Conservation (phyloP, 768 basidiomycete species). For the Trametes meyenii region DNA sequence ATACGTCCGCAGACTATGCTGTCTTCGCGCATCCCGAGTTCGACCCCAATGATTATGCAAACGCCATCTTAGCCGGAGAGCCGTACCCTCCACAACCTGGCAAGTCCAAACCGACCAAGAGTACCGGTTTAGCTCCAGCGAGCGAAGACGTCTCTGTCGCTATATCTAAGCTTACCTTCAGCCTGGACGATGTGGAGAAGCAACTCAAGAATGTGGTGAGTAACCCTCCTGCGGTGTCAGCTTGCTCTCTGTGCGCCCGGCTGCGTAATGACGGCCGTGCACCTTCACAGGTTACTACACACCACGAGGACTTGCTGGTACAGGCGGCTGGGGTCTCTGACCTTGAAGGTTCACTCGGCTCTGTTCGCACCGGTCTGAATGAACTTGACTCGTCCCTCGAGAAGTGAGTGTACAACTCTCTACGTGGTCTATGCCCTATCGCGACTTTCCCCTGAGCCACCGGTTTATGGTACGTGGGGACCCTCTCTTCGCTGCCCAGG, state of each 20-base stretch:
- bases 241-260: not conserved
- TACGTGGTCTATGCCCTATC: not conserved
- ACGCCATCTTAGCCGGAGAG: slow-evolving; percentile 85
- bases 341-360: slow-evolving; percentile 69
- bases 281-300: slow-evolving; percentile 64
- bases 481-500: not conserved
- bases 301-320: slow-evolving; percentile 80
- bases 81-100: slow-evolving; percentile 57
- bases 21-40: slow-evolving; percentile 77
- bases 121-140: slow-evolving; percentile 51
- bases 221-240: not conserved
- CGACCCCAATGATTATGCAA: slow-evolving; percentile 89
- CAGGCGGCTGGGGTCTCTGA: slow-evolving; percentile 77
- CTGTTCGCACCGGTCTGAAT: slow-evolving; percentile 68
- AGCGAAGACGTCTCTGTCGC: slow-evolving; percentile 91
- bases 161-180: slow-evolving; percentile 83
- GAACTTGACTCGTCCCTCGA: slow-evolving; percentile 79
- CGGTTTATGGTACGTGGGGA: not conserved
- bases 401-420: slow-evolving; percentile 52
- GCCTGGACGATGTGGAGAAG: slow-evolving; percentile 89
- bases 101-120: slow-evolving; percentile 39
- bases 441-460: not conserved
- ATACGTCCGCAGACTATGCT: slow-evolving; percentile 42
- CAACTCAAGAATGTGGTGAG: slow-evolving; percentile 85
- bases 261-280: not conserved